Evolutionary conservation across 768 basidiomycete species (phyloP), one percentile per base, ranked within the genome.

Genomic region (Boletus rubroflammeus): DNA sequence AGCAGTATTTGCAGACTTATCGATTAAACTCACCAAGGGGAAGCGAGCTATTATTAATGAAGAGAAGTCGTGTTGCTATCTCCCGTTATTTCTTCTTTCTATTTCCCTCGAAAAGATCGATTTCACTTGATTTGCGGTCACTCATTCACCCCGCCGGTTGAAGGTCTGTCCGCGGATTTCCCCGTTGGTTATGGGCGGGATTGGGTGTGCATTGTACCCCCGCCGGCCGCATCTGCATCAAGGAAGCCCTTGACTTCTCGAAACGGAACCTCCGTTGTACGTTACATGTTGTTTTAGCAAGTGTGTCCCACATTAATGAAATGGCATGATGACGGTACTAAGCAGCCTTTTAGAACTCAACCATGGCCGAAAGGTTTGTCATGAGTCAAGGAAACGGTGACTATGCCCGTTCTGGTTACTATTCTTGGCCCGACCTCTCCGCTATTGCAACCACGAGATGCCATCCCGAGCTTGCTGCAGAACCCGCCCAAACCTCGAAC

Each of bases 201-300:
- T 17, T 25, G 21, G 4, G 23, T 23, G 13, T 40, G 19, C 19
- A 19, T n/a, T 29, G 13, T 38, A 23, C 14, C 25, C 25, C 25
- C 26, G 32, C 11, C 10, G 32, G 54, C 31, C 23, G n/a, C n/a
- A n/a, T n/a, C n/a, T n/a, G n/a, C 43, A 21, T 45, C 32, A 40
- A 38, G 31, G 41, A 45, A 32, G 38, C 17, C 15, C 14, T 19
- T n/a, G 52, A 41, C 48, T 38, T 55, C 53, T 60, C 36, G 40
- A 56, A 55, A 47, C 35, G 39, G 11, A 39, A 21, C 31, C 14
- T 45, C 42, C 46, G 49, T 45, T 31, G 44, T 54, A 64, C 53
- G 62, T 58, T 46, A 58, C 31, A 10, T 35, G 13, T 31, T 46
- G 29, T 46, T 50, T 51, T 40, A 19, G 31, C 10, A 42, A 21